Conservation (phyloP, 768 basidiomycete species). For the Coprinopsis cinerea region DNA sequence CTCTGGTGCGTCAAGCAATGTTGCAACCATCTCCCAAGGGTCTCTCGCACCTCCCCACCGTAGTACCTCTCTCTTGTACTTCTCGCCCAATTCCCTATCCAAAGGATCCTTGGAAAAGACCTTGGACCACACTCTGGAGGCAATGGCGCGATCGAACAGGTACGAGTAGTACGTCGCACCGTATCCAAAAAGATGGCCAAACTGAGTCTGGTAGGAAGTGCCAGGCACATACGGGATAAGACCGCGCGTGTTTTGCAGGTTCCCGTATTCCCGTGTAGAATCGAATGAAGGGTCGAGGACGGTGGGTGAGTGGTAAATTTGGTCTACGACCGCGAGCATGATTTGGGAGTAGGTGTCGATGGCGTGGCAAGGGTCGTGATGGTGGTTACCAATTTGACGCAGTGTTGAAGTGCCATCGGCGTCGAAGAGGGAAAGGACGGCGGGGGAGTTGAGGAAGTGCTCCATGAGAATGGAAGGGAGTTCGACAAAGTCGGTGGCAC, state of each 20-base stretch:
- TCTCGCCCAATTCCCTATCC: constrained; percentile 70
- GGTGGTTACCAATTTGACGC: constrained; percentile 54
- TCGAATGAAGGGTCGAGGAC: constrained; percentile 56
- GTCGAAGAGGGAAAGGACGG: constrained; percentile 77
- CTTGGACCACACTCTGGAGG: constrained; percentile 80
- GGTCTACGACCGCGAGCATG: constrained; percentile 83
- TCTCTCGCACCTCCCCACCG: constrained; percentile 84
- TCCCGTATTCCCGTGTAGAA: constrained; percentile 61
- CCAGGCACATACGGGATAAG: constrained; percentile 79
- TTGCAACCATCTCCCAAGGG: constrained; percentile 89
- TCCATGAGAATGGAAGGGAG: constrained; percentile 99
- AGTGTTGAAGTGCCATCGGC: constrained; percentile 38
- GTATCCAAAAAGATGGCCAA: constrained; percentile 93
- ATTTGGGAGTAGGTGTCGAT: constrained; percentile 93
- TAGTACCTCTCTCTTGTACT: constrained; percentile 70
- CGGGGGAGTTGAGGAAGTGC: constrained; percentile 84
- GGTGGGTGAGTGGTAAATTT: constrained; percentile 76
- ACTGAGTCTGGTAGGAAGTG: constrained; percentile 93
- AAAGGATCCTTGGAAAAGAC: constrained; percentile 70
- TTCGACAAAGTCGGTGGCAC: constrained; percentile 97
- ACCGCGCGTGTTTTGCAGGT: constrained; percentile 61
- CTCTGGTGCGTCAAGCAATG: constrained; percentile 55
- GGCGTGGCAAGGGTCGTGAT: constrained; percentile 68
- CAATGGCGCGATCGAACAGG: constrained; percentile 93
- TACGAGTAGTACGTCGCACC: constrained; percentile 99